Base-by-base conservation (phyloP, 2,329 filamentous ascomycete genomes). In the Calonectria hongkongensis region DNA sequence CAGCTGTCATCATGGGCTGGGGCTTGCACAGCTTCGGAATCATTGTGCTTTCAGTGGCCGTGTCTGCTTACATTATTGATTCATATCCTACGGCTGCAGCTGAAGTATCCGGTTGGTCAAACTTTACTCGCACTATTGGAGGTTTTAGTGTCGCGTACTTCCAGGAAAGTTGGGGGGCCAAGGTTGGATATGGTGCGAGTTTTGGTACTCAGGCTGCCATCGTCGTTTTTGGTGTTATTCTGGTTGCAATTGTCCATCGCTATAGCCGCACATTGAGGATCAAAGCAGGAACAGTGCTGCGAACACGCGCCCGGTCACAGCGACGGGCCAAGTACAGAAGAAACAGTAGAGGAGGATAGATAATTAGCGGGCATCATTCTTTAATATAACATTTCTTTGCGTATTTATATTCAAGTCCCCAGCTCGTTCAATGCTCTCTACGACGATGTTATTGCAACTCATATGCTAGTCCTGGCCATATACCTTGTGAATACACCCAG, bases 11-110 rank as follows among this genome's bases (percentile, higher is more conserved):
- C 9, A 16, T 78, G 7, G 72, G 70, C 8, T 91, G 89, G 88
- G 89, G 88, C 0, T 79, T 90, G 15, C 90, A 90, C 73, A 86
- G 87, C 6, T 89, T 89, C 74, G 88, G 88, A 2, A 86, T 90
- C 79, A 91, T 88, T 84, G 82, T 85, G n/a, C 81, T 84, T 7
- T 88, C 87, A 0, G 87, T 88, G 13, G 87, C 84, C 1, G 81
- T 89, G 41, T 86, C 85, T 54, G 84, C 87, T 0, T 90, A 89
- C 71, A 77, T 84, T 6, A 82, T 89, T 0, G 87, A 90, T 74
- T 84, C 82, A n/a, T 89, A 89, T 71, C 88, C 88, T 0, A 83
- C 86, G 65, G 86, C 85, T 0, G 83, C 85, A 3, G 87, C 86
- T 1, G 86, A 89, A 66, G 86, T 88, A 0, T 84, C 83, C 4